phyloP scores from a whole-genome alignment of 2,329 filamentous ascomycete species.

The Tolypocladium ophioglossoides region DNA sequence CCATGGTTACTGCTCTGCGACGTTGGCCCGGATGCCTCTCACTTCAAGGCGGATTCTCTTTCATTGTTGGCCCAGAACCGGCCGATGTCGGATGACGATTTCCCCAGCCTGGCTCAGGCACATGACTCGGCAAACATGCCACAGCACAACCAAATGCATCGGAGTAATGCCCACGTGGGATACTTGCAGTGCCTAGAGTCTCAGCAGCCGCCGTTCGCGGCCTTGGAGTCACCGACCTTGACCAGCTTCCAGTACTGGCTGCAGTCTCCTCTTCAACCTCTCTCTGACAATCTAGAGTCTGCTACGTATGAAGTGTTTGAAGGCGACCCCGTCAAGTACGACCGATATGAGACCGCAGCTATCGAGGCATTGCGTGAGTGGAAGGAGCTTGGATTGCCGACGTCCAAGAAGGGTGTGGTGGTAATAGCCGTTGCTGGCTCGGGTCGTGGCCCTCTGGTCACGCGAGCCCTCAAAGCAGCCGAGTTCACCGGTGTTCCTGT shows the following conservation, averaged over 20 bases:
- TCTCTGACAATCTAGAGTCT: constrained; percentile 93
- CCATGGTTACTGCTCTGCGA: constrained; percentile 57
- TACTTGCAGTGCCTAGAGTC: constrained; percentile 80
- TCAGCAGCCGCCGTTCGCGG: constrained; percentile 56
- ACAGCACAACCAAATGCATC: constrained; percentile 18
- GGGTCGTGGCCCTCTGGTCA: constrained; percentile 84
- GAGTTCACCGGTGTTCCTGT: constrained; percentile 65
- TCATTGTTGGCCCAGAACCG: constrained; percentile 16
- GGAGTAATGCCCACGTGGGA: constrained; percentile 45
- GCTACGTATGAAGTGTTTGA: constrained; percentile 98
- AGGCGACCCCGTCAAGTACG: constrained; percentile 95
- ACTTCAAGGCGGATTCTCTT: constrained; percentile 14
- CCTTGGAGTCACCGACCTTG: constrained; percentile 40
- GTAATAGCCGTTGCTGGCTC: constrained; percentile 90
- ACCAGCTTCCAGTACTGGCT: constrained; percentile 79
- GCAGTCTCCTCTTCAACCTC: constrained; percentile 85
- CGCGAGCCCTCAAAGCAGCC: constrained; percentile 73
- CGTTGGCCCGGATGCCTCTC: constrained; percentile 37
- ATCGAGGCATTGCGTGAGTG: constrained; percentile 74
- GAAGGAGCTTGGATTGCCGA: constrained; percentile 59
- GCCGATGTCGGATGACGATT: constrained; percentile 37
- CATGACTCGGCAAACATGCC: constrained; percentile 19
- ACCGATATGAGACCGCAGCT: constrained; percentile 85
- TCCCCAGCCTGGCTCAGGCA: constrained; percentile 63
- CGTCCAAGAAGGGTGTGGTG: constrained; percentile 57